Percentiles rank a stretch among this genome's conserved stretches.
phyloP scores from a whole-genome alignment of 371 early-diverging fungal genomes.

The Rhizopus delemar region DNA sequence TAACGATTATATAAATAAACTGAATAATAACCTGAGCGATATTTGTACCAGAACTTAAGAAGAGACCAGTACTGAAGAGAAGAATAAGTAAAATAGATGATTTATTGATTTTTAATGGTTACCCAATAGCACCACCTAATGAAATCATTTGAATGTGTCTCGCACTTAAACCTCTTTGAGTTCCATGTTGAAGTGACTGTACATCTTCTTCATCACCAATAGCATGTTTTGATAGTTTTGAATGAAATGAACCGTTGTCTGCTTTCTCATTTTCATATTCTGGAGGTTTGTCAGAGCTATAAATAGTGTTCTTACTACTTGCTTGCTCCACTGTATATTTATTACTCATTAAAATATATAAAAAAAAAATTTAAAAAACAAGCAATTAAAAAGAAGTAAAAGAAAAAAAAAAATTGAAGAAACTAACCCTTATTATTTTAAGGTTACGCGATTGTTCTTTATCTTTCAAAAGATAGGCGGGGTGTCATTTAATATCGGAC shows the following conservation, averaged over 20 bases:
- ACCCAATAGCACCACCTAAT: constrained; percentile 73
- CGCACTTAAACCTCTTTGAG: constrained; percentile 61
- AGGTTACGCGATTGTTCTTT: constrained; percentile 1
- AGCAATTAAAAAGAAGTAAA: background rate
- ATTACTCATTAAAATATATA: constrained; percentile 11
- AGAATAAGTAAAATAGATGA: background rate
- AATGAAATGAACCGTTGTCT: constrained; percentile 2
- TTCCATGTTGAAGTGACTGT: constrained; percentile 26
- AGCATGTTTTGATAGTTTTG: constrained; percentile 10
- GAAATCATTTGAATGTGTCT: constrained; percentile 83
- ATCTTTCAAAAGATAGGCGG: constrained; percentile 14
- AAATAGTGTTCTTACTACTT: background rate
- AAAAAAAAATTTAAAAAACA: constrained; percentile 2
- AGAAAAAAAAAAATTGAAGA: constrained; percentile 5
- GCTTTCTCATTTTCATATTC: constrained; percentile 5
- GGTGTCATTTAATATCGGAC: constrained; percentile 2
- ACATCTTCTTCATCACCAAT: constrained; percentile 30
- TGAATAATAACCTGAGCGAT: constrained; percentile 47
- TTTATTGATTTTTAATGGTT: background rate
- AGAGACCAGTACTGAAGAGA: constrained; percentile 76
- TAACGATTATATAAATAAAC: background rate
- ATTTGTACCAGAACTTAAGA: constrained; percentile 79
- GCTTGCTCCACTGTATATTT: constrained; percentile 8
- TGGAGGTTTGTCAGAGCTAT: constrained; percentile 6
- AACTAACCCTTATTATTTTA: background rate